Percentiles rank a stretch among this genome's conserved stretches.
These are phyloP conservation scores for Pseudocercospora pini-densiflorae DNA, from an alignment of 2,329 filamentous ascomycete species.

Conservation along the genomic window DNA sequence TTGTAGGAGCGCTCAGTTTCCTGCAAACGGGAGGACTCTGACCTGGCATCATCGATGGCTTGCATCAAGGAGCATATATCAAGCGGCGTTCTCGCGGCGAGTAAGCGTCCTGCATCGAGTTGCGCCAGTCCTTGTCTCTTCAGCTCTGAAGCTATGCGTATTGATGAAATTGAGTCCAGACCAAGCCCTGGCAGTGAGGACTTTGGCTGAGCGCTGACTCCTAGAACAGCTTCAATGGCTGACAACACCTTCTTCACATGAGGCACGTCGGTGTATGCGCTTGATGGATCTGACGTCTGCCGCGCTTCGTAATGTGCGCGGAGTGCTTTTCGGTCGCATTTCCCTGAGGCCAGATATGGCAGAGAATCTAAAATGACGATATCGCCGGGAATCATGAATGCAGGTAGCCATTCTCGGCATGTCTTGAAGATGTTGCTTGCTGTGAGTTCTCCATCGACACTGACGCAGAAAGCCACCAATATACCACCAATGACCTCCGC, in stretches of 20 bases:
- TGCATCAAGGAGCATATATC: constrained; percentile 18
- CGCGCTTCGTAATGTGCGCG: constrained; percentile 57
- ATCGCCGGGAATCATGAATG: constrained; percentile 82
- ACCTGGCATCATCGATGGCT: no score
- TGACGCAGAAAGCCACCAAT: constrained; percentile 75
- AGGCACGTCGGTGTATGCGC: not conserved
- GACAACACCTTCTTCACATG: constrained; percentile 19
- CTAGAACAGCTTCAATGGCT: constrained; percentile 30
- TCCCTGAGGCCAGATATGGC: constrained; percentile 80
- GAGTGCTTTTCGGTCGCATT: constrained; percentile 73
- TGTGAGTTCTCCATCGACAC: constrained; percentile 48
- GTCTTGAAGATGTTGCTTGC: constrained; percentile 56
- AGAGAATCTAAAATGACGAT: constrained; percentile 67
- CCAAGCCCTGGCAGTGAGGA: constrained; percentile 60
- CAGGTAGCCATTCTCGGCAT: constrained; percentile 77
- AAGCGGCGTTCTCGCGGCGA: constrained; percentile 59
- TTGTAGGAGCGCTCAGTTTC: constrained; percentile 17
- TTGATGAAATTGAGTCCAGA: constrained; percentile 69
- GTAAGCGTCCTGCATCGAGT: constrained; percentile 64
- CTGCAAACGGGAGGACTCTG: not conserved
- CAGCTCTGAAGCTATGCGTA: constrained; percentile 67
- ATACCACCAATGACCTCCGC: constrained; percentile 69
- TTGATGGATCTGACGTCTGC: constrained; percentile 28
- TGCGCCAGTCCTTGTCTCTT: constrained; percentile 58
- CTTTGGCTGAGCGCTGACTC: constrained; percentile 22